phyloP scores from a whole-genome alignment of 2,329 filamentous ascomycete species.

The Truncatella angustata region DNA sequence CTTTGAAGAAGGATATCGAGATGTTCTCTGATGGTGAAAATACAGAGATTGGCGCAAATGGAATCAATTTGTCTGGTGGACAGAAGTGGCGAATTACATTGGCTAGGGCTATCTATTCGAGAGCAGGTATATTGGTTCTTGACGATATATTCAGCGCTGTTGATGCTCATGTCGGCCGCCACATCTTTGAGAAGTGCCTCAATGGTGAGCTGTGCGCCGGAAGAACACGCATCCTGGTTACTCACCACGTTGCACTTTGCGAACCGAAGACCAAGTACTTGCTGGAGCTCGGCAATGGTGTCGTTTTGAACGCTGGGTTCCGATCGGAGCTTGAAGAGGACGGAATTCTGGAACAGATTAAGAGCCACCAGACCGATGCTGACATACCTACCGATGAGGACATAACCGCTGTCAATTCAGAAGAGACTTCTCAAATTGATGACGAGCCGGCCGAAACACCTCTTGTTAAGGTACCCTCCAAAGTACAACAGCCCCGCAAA shows the following conservation, averaged over 20 bases:
- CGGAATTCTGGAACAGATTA: conserved; percentile 55
- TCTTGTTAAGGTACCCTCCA: conserved; percentile 49
- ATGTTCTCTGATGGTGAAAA: conserved; percentile 75
- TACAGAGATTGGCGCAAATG: conserved; percentile 82
- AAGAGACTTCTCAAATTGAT: conserved; percentile 42
- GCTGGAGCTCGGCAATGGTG: conserved; percentile 70
- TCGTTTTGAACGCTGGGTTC: conserved; percentile 61
- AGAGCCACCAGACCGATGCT: conserved; percentile 45
- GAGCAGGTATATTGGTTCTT: conserved; percentile 72
- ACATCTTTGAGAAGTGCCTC: conserved; percentile 75
- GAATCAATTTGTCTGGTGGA: conserved; percentile 80
- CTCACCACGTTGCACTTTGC: conserved; percentile 73
- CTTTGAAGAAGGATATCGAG: conserved; percentile 71
- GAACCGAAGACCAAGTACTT: conserved; percentile 71
- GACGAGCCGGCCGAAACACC: conserved; percentile 36
- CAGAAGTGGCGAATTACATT: conserved; percentile 82
- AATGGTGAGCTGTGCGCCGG: conserved; percentile 67
- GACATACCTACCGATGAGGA: conserved; percentile 49
- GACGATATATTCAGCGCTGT: conserved; percentile 85
- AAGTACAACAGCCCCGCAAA: conserved; percentile 53
- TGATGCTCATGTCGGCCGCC: conserved; percentile 76
- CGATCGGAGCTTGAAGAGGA: conserved; percentile 62
- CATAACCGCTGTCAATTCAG: conserved; percentile 54
- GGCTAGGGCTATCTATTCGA: conserved; percentile 75
- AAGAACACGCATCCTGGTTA: conserved; percentile 75